phyloP scores from a whole-genome alignment of 1,284 basidiomycete genomes.

The Earliella scabrosa region DNA sequence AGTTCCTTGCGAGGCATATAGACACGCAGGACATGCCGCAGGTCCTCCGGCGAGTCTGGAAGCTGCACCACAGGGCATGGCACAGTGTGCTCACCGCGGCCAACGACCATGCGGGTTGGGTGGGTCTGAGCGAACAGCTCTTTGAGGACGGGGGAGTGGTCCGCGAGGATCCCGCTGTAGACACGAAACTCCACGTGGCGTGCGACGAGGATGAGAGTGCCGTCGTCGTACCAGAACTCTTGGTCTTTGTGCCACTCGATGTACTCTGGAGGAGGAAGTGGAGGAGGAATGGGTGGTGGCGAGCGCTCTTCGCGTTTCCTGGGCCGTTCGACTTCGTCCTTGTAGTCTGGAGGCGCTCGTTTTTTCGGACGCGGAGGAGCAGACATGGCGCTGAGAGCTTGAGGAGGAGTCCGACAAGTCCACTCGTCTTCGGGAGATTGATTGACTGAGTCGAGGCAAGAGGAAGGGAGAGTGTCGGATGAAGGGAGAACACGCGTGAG shows the following conservation, averaged over 20 bases:
- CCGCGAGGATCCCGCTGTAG: constrained; percentile 4
- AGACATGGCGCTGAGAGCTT: too few relatives aligned
- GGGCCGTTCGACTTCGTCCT: not conserved
- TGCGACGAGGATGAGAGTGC: constrained; percentile 8
- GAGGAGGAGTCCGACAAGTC: too few relatives aligned
- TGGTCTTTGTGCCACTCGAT: constrained; percentile 1
- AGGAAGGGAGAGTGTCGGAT: too few relatives aligned
- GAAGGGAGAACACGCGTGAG: too few relatives aligned
- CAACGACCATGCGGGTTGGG: not conserved
- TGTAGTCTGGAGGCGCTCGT: too few relatives aligned
- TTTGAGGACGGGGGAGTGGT: constrained; percentile 9
- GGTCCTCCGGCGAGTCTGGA: not conserved
- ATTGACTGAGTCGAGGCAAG: too few relatives aligned
- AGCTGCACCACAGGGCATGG: not conserved
- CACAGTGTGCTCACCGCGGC: too few relatives aligned
- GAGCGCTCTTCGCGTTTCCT: not conserved
- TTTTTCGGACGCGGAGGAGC: too few relatives aligned
- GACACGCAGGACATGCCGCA: constrained; percentile 1
- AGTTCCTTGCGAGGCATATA: not conserved
- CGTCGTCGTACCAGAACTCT: constrained; percentile 16
- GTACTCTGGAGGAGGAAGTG: not conserved
- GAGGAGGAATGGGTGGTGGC: not conserved
- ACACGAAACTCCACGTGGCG: constrained; percentile 9
- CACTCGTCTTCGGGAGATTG: too few relatives aligned
- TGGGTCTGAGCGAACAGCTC: constrained; percentile 5